Evolutionary conservation across 2,329 filamentous ascomycete species (phyloP).

Genomic region (Fusarium sublunatum): DNA sequence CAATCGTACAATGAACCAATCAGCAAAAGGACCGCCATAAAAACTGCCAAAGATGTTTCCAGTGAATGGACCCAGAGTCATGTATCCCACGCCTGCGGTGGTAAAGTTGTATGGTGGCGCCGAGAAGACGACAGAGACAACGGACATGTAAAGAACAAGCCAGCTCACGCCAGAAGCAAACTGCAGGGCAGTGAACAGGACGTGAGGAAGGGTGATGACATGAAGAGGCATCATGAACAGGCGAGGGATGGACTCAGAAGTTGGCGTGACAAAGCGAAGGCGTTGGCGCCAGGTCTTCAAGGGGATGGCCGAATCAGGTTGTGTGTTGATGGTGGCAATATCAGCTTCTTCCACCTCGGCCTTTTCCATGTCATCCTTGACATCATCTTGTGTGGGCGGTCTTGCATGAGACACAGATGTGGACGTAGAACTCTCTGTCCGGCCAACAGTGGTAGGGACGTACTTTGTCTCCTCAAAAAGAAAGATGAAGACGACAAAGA

Average conservation of each 20-base stretch:
- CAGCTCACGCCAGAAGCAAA: slow-evolving; percentile 49
- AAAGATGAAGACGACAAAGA: slow-evolving; percentile 40
- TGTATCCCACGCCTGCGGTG: slow-evolving; percentile 45
- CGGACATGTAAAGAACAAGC: slow-evolving; percentile 42
- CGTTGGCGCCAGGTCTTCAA: slow-evolving; percentile 37
- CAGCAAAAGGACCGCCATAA: slow-evolving; percentile 54
- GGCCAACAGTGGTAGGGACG: slow-evolving; percentile 29
- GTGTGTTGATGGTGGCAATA: neutral
- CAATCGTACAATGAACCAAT: slow-evolving; percentile 53
- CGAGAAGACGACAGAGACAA: slow-evolving; percentile 52
- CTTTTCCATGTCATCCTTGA: slow-evolving; percentile 5
- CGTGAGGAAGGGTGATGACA: slow-evolving; percentile 51
- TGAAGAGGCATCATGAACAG: slow-evolving; percentile 37
- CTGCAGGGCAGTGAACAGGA: slow-evolving; percentile 54
- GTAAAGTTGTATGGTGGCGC: slow-evolving; percentile 48
- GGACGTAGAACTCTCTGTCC: neutral
- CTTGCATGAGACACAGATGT: neutral
- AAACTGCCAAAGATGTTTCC: slow-evolving; percentile 54
- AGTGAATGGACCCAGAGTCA: slow-evolving; percentile 49
- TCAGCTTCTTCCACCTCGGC: neutral
- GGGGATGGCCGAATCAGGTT: slow-evolving; percentile 9
- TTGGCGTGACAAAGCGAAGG: slow-evolving; percentile 36
- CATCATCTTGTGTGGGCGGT: neutral
- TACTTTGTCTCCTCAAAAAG: slow-evolving; percentile 49
- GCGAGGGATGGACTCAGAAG: slow-evolving; percentile 28